phyloP scores from a whole-genome alignment of 768 basidiomycete genomes.

The Collybiopsis luxurians region DNA sequence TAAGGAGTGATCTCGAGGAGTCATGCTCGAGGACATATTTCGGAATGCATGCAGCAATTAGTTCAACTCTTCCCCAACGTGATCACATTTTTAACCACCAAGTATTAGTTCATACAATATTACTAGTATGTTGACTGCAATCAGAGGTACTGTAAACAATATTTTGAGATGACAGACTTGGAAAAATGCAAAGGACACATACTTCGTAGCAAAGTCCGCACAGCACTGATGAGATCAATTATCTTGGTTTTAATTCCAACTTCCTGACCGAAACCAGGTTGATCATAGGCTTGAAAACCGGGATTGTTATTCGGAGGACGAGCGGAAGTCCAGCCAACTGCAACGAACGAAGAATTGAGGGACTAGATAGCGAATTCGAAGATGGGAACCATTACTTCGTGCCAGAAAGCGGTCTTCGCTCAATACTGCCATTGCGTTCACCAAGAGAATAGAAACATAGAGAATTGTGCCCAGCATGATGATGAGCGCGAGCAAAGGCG shows the following conservation, averaged over 20 bases:
- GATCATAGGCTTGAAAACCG: constrained; percentile 70
- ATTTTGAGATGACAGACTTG: constrained; percentile 6
- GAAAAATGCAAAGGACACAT: constrained; percentile 35
- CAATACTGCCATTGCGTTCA: constrained; percentile 93
- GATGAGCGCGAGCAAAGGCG: background rate
- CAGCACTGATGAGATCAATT: constrained; percentile 91
- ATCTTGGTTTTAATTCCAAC: constrained; percentile 79
- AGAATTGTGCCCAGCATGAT: constrained; percentile 64
- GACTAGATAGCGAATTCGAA: background rate
- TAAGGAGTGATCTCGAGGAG: background rate
- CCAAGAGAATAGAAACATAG: constrained; percentile 82
- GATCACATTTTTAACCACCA: background rate
- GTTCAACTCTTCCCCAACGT: no score
- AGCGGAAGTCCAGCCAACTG: constrained; percentile 88
- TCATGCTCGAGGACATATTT: no score
- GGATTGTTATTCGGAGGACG: constrained; percentile 53
- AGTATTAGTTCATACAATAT: constrained; percentile 73
- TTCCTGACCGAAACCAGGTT: constrained; percentile 58
- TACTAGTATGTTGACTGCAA: constrained; percentile 81
- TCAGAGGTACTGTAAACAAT: constrained; percentile 75
- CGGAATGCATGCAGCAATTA: no score
- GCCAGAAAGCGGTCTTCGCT: constrained; percentile 97
- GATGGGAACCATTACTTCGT: constrained; percentile 57
- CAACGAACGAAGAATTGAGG: constrained; percentile 13
- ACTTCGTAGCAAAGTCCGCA: constrained; percentile 97